Percentiles rank a stretch among this genome's conserved stretches.
phyloP scores from a whole-genome alignment of 176 grass and related monocot species.

The Alopecurus myosuroides region DNA sequence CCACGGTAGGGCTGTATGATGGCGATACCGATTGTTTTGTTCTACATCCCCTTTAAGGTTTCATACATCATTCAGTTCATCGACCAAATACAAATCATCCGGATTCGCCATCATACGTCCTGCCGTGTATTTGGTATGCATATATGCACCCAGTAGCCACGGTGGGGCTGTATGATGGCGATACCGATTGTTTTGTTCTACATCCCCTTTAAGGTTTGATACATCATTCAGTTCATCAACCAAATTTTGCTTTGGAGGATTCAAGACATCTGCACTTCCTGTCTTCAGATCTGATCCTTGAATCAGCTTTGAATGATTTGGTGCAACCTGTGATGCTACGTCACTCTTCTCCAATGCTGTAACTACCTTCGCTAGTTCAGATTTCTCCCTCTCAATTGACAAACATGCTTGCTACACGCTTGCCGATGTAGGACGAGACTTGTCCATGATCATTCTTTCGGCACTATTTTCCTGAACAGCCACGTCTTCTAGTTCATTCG shows the following conservation, averaged over 20 bases:
- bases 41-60: no score
- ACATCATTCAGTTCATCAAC: no score
- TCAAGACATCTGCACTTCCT: neutral
- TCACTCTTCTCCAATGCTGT: neutral
- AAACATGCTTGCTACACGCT: neutral
- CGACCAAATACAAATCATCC: no score
- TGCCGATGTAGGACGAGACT: neutral
- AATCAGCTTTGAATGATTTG: neutral
- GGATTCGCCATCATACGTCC: no score
- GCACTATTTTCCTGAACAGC: neutral
- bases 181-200: no score
- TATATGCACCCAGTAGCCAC: no score
- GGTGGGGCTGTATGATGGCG: no score
- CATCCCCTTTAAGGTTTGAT: no score
- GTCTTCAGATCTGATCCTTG: neutral
- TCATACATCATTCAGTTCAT: no score
- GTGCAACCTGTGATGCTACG: neutral
- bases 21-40: no score
- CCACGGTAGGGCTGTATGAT: no score
- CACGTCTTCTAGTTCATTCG: neutral
- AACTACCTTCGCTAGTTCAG: neutral
- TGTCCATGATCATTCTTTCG: constrained; percentile 2
- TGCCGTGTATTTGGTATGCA: no score
- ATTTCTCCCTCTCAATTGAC: neutral
- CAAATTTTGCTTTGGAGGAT: neutral